These are phyloP conservation scores for Bothriochloa decipiens DNA, from an alignment of 176 grass and related monocot species.

Conservation along the genomic window DNA sequence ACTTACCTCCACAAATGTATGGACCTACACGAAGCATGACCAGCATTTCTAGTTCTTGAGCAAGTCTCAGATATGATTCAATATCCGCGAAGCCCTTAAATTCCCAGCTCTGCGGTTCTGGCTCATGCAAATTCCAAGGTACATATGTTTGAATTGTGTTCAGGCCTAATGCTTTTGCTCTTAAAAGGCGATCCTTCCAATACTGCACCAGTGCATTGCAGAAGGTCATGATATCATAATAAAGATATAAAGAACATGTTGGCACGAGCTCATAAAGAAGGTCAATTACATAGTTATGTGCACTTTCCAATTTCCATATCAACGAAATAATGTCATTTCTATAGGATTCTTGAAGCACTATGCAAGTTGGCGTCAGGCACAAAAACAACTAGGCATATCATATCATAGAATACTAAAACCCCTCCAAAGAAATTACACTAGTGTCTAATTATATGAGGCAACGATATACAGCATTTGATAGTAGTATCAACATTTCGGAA, in stretches of 20 bases:
- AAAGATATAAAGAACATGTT: constrained; percentile 8
- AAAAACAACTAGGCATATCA: neutral
- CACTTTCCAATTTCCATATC: neutral
- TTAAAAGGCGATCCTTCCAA: constrained; percentile 88
- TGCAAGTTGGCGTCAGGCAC: neutral
- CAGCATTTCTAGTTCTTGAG: constrained; percentile 80
- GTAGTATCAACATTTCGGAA: neutral
- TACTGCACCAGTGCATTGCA: constrained; percentile 55
- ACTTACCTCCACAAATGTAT: constrained; percentile 92
- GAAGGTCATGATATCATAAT: constrained; percentile 20
- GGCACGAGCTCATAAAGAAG: neutral
- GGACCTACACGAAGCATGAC: constrained; percentile 92
- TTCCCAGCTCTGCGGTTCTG: constrained; percentile 60
- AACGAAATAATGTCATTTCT: neutral
- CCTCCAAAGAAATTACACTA: neutral
- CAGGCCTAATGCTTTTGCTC: constrained; percentile 87
- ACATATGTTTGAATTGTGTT: constrained; percentile 95
- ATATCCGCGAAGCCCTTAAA: constrained; percentile 75
- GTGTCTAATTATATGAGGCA: neutral
- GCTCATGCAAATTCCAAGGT: constrained; percentile 95
- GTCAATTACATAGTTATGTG: neutral
- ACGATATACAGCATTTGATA: neutral
- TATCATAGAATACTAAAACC: neutral
- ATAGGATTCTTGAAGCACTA: neutral
- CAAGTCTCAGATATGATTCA: constrained; percentile 80